Base-by-base conservation (phyloP, 2,329 filamentous ascomycete species). In the Aureobasidium sp. region DNA sequence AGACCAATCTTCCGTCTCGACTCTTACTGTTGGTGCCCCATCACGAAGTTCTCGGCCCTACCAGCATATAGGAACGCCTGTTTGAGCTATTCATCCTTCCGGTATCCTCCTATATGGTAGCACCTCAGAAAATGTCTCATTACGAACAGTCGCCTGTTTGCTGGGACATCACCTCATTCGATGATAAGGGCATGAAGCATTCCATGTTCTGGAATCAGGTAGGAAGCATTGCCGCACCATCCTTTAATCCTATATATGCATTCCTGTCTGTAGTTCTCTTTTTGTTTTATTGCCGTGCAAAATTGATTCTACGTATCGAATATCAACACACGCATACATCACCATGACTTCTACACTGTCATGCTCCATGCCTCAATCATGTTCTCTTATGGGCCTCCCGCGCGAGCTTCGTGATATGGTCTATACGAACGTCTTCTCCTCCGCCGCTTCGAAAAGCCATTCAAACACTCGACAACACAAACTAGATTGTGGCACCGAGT, bases 371-470 rank as follows among this genome's bases (percentile, higher is more conserved):
- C n/a, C 55, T 17, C 39, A 13, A 48, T 17, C 55, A 17, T 15
- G 10, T 34, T 59, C 44, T 10, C 43, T 59, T 3, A 37, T 59
- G 43, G 29, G 15, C 20, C 43, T 59, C 3, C 55, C 55, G 7
- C 55, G 55, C 15, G 55, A 59, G 27, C 43, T 59, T 27, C 55
- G 55, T 10, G 55, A 59, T 34, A 47, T 47, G 32, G n/a, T 59
- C n/a, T 59, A 59, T 10, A 48, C 43, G 15, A 44, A 59, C 17
- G 43, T 59, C 32, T 59, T 59, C 8, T 37, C 29, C 12, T 59
- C 29, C 13, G 17, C 43, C 15, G 24, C 34, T 13, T 12, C 41
- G 10, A 48, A 5, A n/a, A 27, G n/a, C 43, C 4, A 37, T 3
- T n/a, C 20, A 20, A 39, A 5, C 20, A 12, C 32, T 6, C 39